phyloP scores from a whole-genome alignment of 2,329 filamentous ascomycete genomes.

The Fusarium nodosum region DNA sequence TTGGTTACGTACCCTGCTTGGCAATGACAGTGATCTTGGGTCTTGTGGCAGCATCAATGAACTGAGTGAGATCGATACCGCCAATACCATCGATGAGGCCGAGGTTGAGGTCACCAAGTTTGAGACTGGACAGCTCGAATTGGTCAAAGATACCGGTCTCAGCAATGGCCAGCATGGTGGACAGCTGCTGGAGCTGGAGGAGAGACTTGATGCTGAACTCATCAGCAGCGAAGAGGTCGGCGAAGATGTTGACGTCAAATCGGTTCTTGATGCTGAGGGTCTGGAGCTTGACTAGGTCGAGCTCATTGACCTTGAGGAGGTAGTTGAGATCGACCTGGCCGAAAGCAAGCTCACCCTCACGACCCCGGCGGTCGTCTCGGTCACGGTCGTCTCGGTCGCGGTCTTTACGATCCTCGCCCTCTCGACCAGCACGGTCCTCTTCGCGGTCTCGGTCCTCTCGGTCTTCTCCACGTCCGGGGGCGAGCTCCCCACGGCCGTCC shows the following conservation, averaged over 20 bases:
- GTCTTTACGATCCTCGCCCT: too few species aligned
- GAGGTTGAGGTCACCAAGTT: slow-evolving; percentile 50
- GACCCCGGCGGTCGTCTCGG: slow-evolving; percentile 4
- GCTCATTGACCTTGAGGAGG: slow-evolving; percentile 61
- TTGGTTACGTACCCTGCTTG: slow-evolving; percentile 39
- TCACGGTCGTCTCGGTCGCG: background rate
- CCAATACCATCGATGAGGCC: slow-evolving; percentile 50
- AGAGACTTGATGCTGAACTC: slow-evolving; percentile 58
- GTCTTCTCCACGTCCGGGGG: slow-evolving; percentile 2
- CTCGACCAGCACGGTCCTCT: background rate
- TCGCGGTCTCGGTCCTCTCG: slow-evolving; percentile 27
- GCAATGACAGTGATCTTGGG: slow-evolving; percentile 51
- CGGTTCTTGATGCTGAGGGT: slow-evolving; percentile 58
- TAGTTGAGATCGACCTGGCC: slow-evolving; percentile 60
- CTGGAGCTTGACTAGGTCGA: slow-evolving; percentile 61
- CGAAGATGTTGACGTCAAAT: slow-evolving; percentile 61
- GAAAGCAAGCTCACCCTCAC: slow-evolving; percentile 57
- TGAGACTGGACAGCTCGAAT: slow-evolving; percentile 49
- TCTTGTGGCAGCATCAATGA: slow-evolving; percentile 49
- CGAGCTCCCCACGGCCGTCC: slow-evolving; percentile 3
- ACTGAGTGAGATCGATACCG: slow-evolving; percentile 49
- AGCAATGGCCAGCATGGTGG: slow-evolving; percentile 55
- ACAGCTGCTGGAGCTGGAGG: slow-evolving; percentile 59
- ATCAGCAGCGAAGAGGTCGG: slow-evolving; percentile 58
- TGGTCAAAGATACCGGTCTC: slow-evolving; percentile 50